A percentile compares a stretch with the other conserved stretches of the same genome.
Conservation (phyloP, 1,284 basidiomycete species). For the Apiotrichum porosum region DNA sequence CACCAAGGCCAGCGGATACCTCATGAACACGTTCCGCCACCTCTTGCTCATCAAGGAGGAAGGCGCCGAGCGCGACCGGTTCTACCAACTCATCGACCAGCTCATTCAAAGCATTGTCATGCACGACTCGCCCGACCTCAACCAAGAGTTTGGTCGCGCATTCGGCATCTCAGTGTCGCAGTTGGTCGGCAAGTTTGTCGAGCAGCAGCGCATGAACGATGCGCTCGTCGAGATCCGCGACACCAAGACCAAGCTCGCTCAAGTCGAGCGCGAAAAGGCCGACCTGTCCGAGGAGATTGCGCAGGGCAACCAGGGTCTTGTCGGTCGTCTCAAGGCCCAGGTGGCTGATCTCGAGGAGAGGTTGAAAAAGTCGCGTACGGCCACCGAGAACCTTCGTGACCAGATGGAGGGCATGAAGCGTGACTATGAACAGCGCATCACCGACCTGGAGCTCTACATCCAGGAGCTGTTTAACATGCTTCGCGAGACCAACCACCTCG, state of each 20-base stretch:
- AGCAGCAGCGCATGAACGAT: constrained; percentile 75
- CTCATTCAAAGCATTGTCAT: constrained; percentile 88
- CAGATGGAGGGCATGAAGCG: constrained; percentile 75
- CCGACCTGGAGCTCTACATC: constrained; percentile 84
- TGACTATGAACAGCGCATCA: constrained; percentile 80
- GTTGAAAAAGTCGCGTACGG: constrained; percentile 70
- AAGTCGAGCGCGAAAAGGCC: constrained; percentile 43
- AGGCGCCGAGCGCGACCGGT: constrained; percentile 72
- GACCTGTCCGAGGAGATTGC: constrained; percentile 73
- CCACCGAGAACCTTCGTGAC: constrained; percentile 65
- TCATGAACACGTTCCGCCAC: constrained; percentile 89
- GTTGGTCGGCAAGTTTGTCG: constrained; percentile 84
- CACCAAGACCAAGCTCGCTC: constrained; percentile 58
- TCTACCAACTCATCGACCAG: constrained; percentile 92
- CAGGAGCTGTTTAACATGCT: constrained; percentile 91
- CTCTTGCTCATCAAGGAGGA: constrained; percentile 85
- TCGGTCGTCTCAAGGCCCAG: constrained; percentile 73
- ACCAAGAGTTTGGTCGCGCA: constrained; percentile 72
- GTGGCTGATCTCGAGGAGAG: constrained; percentile 73
- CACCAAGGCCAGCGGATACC: constrained; percentile 75
- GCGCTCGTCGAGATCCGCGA: constrained; percentile 74
- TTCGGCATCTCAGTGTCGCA: constrained; percentile 85
- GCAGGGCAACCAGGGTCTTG: constrained; percentile 72
- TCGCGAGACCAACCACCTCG: constrained; percentile 70
- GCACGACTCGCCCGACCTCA: constrained; percentile 66